phyloP scores from a whole-genome alignment of 2,329 filamentous ascomycete species.

The Arthroderma sp. region DNA sequence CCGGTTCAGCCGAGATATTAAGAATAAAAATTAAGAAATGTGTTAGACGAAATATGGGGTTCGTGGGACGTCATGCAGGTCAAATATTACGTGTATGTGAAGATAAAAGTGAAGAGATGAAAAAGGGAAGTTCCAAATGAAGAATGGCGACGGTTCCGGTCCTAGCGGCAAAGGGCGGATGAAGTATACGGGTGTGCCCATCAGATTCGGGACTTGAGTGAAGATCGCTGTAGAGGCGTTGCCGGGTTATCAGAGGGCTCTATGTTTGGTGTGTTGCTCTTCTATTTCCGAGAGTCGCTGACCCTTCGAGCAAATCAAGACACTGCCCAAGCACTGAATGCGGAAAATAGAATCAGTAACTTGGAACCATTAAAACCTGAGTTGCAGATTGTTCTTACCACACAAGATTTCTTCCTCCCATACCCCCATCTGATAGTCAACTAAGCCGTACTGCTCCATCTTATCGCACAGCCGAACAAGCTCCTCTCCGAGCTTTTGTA shows the following conservation, averaged over 20 bases:
- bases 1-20: no score
- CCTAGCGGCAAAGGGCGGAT: no score
- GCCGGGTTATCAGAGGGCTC: background rate
- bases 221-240: background rate
- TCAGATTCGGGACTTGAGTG: background rate
- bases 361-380: background rate
- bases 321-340: conserved; percentile 10
- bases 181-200: background rate
- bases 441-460: conserved; percentile 80
- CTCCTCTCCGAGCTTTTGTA: conserved; percentile 71
- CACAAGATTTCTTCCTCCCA: conserved; percentile 86
- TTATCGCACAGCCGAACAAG: conserved; percentile 71
- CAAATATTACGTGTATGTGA: no score
- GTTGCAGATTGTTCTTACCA: conserved; percentile 40
- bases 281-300: background rate
- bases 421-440: conserved; percentile 94
- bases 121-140: background rate
- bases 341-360: background rate
- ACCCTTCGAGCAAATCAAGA: conserved; percentile 9
- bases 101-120: background rate
- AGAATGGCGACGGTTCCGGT: background rate
- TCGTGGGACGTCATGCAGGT: no score
- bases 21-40: no score
- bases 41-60: no score
- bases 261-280: no score